Conservation (phyloP, 75 land plant genomes). For the Picea sitchensis region DNA sequence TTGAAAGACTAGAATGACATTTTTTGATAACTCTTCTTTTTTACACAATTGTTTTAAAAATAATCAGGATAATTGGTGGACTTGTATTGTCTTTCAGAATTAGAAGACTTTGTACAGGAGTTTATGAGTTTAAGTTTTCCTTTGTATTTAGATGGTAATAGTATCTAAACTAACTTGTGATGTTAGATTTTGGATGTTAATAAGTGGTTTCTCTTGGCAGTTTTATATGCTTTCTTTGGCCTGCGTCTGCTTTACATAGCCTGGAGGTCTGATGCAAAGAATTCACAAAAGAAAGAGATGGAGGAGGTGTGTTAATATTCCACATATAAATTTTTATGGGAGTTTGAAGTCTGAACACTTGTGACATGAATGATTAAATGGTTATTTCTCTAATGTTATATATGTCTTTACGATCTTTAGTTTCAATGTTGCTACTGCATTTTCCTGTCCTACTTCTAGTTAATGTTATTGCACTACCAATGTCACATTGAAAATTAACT, state of each 20-base stretch:
- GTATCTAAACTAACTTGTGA: background rate
- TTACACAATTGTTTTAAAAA: background rate
- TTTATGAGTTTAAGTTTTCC: background rate
- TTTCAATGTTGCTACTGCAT: background rate
- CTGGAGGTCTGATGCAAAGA: constrained; percentile 78
- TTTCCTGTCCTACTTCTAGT: background rate
- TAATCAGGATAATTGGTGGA: background rate
- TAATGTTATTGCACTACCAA: background rate
- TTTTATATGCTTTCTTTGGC: constrained; percentile 92
- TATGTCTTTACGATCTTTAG: background rate
- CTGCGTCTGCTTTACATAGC: constrained; percentile 93
- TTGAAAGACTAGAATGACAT: background rate
- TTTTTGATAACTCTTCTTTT: background rate
- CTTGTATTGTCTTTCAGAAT: background rate
- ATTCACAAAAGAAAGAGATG: constrained; percentile 86
- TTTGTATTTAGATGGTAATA: background rate
- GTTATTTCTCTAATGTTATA: background rate
- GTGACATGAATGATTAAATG: background rate
- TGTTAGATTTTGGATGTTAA: constrained; percentile 2
- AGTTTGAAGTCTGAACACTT: background rate
- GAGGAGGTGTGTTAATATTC: constrained; percentile 67
- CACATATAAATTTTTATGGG: background rate
- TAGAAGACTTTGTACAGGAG: background rate
- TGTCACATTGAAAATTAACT: background rate
- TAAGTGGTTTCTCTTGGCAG: constrained; percentile 38